phyloP scores from a whole-genome alignment of 1,284 basidiomycete genomes.

The Ganoderma lucidum region DNA sequence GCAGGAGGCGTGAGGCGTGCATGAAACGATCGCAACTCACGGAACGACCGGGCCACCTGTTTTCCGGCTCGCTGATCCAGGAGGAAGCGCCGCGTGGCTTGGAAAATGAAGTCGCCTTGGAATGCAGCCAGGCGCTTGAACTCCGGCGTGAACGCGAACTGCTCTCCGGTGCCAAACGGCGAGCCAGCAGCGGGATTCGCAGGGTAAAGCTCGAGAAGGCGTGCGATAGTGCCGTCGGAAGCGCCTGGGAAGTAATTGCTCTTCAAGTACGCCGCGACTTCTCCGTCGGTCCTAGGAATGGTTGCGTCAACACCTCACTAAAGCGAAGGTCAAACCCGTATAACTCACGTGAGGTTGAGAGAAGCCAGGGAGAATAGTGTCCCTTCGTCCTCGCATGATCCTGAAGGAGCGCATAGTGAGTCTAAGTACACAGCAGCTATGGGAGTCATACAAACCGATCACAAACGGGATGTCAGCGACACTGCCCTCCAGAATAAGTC shows the following conservation, averaged over 20 bases:
- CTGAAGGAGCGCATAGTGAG: background rate
- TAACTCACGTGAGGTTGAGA: constrained; percentile 34
- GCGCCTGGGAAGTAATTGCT: constrained; percentile 31
- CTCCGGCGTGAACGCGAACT: constrained; percentile 54
- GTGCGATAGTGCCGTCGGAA: constrained; percentile 17
- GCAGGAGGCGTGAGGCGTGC: background rate
- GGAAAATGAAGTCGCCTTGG: constrained; percentile 57
- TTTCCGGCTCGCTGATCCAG: constrained; percentile 30
- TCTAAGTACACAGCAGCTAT: background rate
- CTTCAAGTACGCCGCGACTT: constrained; percentile 26
- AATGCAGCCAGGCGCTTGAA: constrained; percentile 60
- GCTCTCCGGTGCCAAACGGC: constrained; percentile 55
- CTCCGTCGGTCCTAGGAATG: constrained; percentile 25
- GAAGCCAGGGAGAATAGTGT: constrained; percentile 40
- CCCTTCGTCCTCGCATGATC: constrained; percentile 42
- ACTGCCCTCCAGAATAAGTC: constrained; percentile 23
- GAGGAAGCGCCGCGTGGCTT: constrained; percentile 49
- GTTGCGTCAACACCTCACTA: background rate
- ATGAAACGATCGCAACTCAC: constrained; percentile 41
- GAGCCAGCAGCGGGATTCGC: constrained; percentile 53
- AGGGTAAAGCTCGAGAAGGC: constrained; percentile 43
- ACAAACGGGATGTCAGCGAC: constrained; percentile 42
- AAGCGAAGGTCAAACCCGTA: background rate
- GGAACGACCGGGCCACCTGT: constrained; percentile 56
- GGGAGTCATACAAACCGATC: constrained; percentile 25